phyloP scores from a whole-genome alignment of 2,329 filamentous ascomycete species.

The Periconia macrospinosa region DNA sequence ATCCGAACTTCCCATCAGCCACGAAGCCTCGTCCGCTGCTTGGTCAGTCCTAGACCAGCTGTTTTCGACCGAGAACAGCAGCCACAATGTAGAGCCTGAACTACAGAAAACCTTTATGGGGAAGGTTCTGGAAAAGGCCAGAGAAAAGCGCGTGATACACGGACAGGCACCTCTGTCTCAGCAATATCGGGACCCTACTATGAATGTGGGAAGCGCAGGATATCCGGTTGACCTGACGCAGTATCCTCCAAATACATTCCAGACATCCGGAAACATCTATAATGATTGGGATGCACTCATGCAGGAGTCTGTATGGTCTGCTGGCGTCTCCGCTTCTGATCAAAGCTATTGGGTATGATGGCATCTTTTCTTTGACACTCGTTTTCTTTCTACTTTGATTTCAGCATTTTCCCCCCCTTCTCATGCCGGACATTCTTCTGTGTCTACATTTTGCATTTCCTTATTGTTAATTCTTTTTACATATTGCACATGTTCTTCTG shows the following conservation, averaged over 20 bases:
- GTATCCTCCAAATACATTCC: conserved; percentile 7
- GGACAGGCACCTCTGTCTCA: conserved; percentile 3
- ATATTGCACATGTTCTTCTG: neutral
- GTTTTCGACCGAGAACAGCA: conserved; percentile 12
- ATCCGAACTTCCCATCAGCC: conserved; percentile 8
- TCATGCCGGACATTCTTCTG: neutral
- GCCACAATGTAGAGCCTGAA: conserved; percentile 8
- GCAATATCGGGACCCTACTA: conserved; percentile 9
- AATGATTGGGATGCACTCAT: conserved; percentile 23
- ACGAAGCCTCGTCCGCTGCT: conserved; percentile 9
- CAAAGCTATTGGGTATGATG: conserved; percentile 23
- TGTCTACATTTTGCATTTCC: neutral
- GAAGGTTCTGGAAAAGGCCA: conserved; percentile 11
- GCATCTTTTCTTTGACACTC: neutral
- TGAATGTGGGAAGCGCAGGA: conserved; percentile 6
- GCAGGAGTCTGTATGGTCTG: conserved; percentile 16
- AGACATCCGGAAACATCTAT: conserved; percentile 17
- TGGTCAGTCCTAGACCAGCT: conserved; percentile 20
- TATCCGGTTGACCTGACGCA: conserved; percentile 8
- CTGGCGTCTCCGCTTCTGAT: conserved; percentile 9
- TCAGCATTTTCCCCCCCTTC: conserved; percentile 1
- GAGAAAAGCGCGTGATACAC: conserved; percentile 6
- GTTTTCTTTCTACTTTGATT: conserved; percentile 3
- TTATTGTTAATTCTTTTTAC: neutral
- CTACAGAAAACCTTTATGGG: conserved; percentile 12